Conservation (phyloP, 306 rosid genomes). For the Cucumis melo region DNA sequence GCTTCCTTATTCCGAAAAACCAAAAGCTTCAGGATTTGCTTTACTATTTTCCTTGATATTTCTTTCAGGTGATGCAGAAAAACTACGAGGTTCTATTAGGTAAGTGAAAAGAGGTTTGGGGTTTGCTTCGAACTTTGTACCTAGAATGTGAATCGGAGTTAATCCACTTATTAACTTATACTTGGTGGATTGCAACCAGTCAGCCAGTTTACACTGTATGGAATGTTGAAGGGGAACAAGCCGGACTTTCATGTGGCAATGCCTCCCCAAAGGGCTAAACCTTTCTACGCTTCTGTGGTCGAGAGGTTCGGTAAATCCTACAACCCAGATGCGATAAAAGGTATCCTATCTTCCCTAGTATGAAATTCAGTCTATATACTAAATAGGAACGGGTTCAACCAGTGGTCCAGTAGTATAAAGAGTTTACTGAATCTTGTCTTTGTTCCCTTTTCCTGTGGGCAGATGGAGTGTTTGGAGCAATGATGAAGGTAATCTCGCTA, state of each 20-base stretch:
- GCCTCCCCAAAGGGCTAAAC: constrained; percentile 70
- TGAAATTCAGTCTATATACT: not conserved
- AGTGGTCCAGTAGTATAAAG: not conserved
- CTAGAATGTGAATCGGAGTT: not conserved
- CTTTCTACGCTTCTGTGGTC: constrained; percentile 67
- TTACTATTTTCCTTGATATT: not conserved
- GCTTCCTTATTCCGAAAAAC: not conserved
- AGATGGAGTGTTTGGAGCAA: constrained; percentile 96
- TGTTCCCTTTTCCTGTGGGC: constrained; percentile 2
- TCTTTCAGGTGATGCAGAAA: constrained; percentile 60
- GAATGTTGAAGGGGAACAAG: constrained; percentile 78
- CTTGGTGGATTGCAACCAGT: constrained; percentile 31
- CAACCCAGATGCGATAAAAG: constrained; percentile 50
- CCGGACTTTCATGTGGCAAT: constrained; percentile 94
- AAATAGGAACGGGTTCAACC: not conserved
- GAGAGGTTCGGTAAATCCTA: constrained; percentile 55
- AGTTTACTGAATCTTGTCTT: not conserved
- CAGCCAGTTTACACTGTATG: constrained; percentile 88
- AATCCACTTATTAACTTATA: not conserved
- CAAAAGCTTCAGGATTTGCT: not conserved
- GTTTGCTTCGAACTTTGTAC: not conserved
- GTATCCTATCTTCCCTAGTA: constrained; percentile 17
- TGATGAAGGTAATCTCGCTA: constrained; percentile 64
- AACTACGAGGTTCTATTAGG: constrained; percentile 70
- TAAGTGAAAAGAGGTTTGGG: not conserved